Percentiles rank a stretch among this genome's conserved stretches.
Conservation (phyloP, 2,329 filamentous ascomycete species). For the Simplicillium aogashimaense region DNA sequence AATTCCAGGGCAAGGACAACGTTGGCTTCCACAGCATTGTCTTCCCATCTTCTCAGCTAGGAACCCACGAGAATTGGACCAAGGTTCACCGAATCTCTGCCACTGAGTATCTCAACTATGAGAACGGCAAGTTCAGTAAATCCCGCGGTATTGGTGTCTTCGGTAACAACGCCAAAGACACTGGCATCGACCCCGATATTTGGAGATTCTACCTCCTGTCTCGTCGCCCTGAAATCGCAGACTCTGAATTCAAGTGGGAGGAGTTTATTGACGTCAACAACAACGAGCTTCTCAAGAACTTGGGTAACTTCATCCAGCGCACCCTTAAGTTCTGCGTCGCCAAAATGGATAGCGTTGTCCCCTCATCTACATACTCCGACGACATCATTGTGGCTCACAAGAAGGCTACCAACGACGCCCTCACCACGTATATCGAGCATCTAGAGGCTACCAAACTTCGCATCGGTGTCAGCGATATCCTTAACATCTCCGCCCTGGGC, state of each 20-base stretch:
- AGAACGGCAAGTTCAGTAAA: slow-evolving; percentile 87
- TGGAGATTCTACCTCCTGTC: slow-evolving; percentile 89
- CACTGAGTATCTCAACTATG: slow-evolving; percentile 80
- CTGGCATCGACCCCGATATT: slow-evolving; percentile 75
- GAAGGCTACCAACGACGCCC: slow-evolving; percentile 53
- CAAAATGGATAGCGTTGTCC: slow-evolving; percentile 62
- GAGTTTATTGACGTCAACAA: slow-evolving; percentile 80
- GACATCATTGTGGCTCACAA: slow-evolving; percentile 43
- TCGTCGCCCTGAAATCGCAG: slow-evolving; percentile 73
- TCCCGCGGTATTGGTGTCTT: slow-evolving; percentile 85
- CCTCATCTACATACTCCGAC: slow-evolving; percentile 46
- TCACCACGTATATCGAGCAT: slow-evolving; percentile 57
- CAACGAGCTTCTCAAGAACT: slow-evolving; percentile 70
- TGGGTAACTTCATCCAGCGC: slow-evolving; percentile 67
- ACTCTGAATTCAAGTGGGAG: slow-evolving; percentile 85
- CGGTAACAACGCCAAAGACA: slow-evolving; percentile 79
- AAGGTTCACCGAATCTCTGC: slow-evolving; percentile 81
- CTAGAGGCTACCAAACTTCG: slow-evolving; percentile 65
- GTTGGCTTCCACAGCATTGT: slow-evolving; percentile 71
- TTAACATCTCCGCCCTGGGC: slow-evolving; percentile 53
- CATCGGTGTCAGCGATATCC: slow-evolving; percentile 52
- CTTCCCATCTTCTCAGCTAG: slow-evolving; percentile 80
- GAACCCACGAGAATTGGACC: slow-evolving; percentile 79
- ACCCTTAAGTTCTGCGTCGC: slow-evolving; percentile 68
- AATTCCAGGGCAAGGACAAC: slow-evolving; percentile 80